Base-by-base conservation (phyloP, 208 protist genomes). In the Wallacemonas collosoma region DNA sequence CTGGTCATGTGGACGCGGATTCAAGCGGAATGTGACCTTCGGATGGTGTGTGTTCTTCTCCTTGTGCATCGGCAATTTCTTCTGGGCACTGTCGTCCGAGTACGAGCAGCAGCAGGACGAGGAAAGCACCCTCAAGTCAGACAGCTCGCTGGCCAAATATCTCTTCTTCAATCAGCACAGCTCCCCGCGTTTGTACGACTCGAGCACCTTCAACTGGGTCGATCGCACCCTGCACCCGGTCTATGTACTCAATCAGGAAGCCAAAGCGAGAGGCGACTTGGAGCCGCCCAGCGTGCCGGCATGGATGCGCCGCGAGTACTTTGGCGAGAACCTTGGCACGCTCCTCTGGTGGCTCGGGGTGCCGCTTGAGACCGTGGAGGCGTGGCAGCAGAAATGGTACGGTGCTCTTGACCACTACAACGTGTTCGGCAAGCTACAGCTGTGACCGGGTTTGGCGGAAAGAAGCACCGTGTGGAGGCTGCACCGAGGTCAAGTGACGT, bases 241-340 rank as follows among this genome's bases (percentile, higher is more conserved):
- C 2, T 93, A 88, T 77, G 82, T 96, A 39, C 83, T 87, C 68
- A 75, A 80, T 1, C 77, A 94, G 67, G 61, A 79, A 38, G 77
- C 68, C 47, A 83, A 84, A 68, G 69, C 76, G 2, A 54, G 74
- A 7, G 77, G 78, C 3, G 65, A 58, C 54, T 68, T 78, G 3
- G 80, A 89, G 73, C 67, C 83, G 55, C 76, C 83, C 36, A 71
- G 81, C 9, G 80, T 94, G 4, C 91, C 91, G 11, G 81, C 89
- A 53, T 96, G 89, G 88, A 96, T 96, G 91, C 87, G 91, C 11
- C 87, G 91, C 7, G 91, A 96, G 76, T 94, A 94, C 77, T 40
- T 96, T 36, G 85, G 83, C 2, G 77, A 96, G 61, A 96, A 96
- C 50, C 14, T 94, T 2, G 80, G 72, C 43, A 82, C 57, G 11